Evolutionary conservation across 768 basidiomycete genomes (phyloP).

Genomic region (Termitomyces sp.): DNA sequence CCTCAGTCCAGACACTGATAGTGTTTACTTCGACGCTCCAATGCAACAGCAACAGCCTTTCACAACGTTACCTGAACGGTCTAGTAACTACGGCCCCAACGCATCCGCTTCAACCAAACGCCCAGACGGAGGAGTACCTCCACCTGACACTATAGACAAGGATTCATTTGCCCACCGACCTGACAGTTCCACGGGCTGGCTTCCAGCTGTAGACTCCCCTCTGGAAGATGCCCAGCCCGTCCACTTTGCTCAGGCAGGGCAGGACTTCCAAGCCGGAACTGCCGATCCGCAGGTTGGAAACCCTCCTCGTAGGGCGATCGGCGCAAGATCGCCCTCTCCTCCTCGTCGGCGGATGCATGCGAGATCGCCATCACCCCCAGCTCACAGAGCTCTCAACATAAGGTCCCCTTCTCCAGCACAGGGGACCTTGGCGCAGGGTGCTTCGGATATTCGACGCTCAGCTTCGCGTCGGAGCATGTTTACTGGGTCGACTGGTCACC

Average conservation of each 20-base stretch:
- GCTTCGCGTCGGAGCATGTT: constrained; percentile 26
- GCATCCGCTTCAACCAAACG: not conserved
- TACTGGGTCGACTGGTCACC: constrained; percentile 26
- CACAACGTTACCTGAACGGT: not conserved
- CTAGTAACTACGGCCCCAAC: not conserved
- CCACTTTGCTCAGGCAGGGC: not conserved
- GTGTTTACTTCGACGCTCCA: constrained; percentile 41
- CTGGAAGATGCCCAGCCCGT: not conserved
- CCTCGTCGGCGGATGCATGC: not conserved
- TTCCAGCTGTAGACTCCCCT: constrained; percentile 15
- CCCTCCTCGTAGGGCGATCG: not conserved
- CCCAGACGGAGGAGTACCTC: not conserved
- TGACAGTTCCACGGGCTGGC: constrained; percentile 11
- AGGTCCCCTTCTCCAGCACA: not conserved
- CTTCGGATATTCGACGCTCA: constrained; percentile 4
- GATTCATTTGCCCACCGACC: not conserved
- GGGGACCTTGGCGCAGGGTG: not conserved
- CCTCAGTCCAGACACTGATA: constrained; percentile 24
- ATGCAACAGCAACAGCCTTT: constrained; percentile 12
- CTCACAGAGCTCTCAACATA: not conserved
- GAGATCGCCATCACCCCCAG: constrained; percentile 2
- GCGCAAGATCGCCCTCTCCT: not conserved
- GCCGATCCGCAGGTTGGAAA: not conserved
- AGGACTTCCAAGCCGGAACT: not conserved
- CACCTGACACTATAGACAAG: not conserved